phyloP scores from a whole-genome alignment of 352 stramenopile genomes.

The Phytophthora constricta region DNA sequence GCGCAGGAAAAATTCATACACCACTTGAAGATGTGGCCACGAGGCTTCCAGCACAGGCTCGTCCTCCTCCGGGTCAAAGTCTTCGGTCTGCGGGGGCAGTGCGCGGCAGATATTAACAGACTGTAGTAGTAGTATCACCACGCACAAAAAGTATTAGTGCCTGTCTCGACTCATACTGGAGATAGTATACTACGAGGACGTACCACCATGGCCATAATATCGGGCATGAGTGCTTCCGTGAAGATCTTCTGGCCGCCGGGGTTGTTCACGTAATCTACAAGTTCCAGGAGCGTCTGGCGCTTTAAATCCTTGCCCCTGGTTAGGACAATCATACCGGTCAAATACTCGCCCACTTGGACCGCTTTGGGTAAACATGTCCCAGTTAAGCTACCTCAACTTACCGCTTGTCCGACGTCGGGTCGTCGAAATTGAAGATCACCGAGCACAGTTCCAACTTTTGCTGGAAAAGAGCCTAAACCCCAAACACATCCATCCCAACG shows the following conservation, averaged over 20 bases:
- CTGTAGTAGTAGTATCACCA: too few relatives aligned
- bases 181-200: too few relatives aligned
- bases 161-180: too few relatives aligned
- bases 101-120: slow-evolving; percentile 96
- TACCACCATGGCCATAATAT: slow-evolving; percentile 93
- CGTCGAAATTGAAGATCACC: slow-evolving; percentile 97
- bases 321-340: too few relatives aligned
- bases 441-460: slow-evolving; percentile 96
- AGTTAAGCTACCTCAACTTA: slow-evolving; percentile 28
- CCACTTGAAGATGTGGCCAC: slow-evolving; percentile 97
- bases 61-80: slow-evolving; percentile 99
- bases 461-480: slow-evolving; percentile 95
- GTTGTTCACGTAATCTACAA: slow-evolving; percentile 99
- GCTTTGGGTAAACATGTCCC: not conserved
- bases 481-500: too few relatives aligned
- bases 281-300: slow-evolving; percentile 98
- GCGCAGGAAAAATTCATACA: slow-evolving; percentile 99
- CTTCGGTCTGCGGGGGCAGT: slow-evolving; percentile 93
- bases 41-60: slow-evolving; percentile 96
- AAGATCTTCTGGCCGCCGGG: slow-evolving; percentile 96
- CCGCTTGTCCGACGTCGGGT: slow-evolving; percentile 94
- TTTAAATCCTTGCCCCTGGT: slow-evolving; percentile 96
- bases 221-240: slow-evolving; percentile 96
- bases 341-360: too few relatives aligned
- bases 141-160: too few relatives aligned